Conservation (phyloP, 202 grass and related monocot species). For the Cymbopogon flexuosus region DNA sequence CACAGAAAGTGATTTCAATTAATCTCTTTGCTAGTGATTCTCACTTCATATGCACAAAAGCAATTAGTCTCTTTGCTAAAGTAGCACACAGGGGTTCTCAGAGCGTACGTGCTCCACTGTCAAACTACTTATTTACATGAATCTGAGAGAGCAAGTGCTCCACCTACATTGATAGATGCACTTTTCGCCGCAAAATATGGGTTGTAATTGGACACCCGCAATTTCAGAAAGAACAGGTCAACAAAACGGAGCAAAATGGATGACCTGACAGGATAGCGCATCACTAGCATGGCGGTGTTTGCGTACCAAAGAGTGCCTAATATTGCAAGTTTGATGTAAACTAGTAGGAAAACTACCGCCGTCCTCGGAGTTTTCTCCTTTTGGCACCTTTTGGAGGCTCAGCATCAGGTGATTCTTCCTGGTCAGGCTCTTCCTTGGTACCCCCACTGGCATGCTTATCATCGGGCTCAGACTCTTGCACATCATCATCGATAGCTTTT, state of each 20-base stretch:
- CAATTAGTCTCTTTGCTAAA: background rate
- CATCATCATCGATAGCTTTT: conserved; percentile 42
- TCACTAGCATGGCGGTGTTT: background rate
- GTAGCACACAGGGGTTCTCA: conserved; percentile 1
- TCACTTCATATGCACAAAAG: background rate
- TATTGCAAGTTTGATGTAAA: background rate
- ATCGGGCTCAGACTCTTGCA: conserved; percentile 5
- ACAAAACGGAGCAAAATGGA: conserved; percentile 41
- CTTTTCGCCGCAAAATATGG: background rate
- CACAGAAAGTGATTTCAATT: background rate
- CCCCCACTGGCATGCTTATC: conserved; percentile 11
- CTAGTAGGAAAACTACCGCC: conserved; percentile 18
- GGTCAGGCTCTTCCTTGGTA: conserved; percentile 27
- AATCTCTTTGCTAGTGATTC: background rate
- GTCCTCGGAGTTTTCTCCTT: conserved; percentile 38
- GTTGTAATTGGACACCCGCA: conserved; percentile 1
- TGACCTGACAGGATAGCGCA: conserved; percentile 30
- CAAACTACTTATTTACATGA: conserved; percentile 32
- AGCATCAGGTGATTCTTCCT: conserved; percentile 24
- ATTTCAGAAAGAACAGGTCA: conserved; percentile 16
- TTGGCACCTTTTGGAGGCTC: conserved; percentile 41
- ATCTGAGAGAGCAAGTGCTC: background rate
- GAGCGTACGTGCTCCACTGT: background rate
- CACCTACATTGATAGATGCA: background rate
- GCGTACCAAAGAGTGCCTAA: background rate